These are phyloP conservation scores for Candida namnaoensis DNA, from an alignment of 805 yeast genomes.

Conservation along the genomic window DNA sequence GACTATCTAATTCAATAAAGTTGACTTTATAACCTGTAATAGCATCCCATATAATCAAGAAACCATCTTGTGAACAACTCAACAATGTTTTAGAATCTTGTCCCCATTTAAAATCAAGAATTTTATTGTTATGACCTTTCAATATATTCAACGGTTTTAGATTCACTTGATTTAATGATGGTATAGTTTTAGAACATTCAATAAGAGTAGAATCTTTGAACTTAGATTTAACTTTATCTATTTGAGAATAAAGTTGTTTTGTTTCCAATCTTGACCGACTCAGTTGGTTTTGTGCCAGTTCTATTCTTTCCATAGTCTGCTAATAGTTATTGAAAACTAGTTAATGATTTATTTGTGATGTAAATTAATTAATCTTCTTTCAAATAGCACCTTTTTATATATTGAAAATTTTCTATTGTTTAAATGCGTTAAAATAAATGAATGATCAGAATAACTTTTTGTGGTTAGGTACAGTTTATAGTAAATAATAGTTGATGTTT, in stretches of 20 bases:
- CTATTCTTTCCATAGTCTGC: too few relatives aligned
- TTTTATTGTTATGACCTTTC: conserved; percentile 62
- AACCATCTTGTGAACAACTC: conserved; percentile 83
- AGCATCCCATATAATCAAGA: conserved; percentile 77
- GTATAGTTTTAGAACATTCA: conserved; percentile 24
- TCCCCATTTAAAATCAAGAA: conserved; percentile 64
- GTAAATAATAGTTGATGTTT: too few relatives aligned
- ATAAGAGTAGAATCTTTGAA: conserved; percentile 37
- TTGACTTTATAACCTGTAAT: conserved; percentile 60
- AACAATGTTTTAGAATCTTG: conserved; percentile 49
- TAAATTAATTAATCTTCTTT: too few relatives aligned
- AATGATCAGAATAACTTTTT: too few relatives aligned
- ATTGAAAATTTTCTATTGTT: too few relatives aligned
- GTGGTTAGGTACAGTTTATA: too few relatives aligned
- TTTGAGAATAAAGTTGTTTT: conserved; percentile 36
- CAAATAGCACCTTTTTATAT: too few relatives aligned
- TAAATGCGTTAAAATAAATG: too few relatives aligned
- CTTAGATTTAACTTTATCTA: conserved; percentile 32
- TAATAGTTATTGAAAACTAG: too few relatives aligned
- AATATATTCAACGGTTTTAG: conserved; percentile 27
- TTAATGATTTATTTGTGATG: too few relatives aligned
- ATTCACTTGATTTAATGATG: conserved; percentile 15
- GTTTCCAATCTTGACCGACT: conserved; percentile 35
- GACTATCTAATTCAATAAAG: conserved; percentile 65
- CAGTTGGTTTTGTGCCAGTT: conserved; percentile 10